Base-by-base conservation (phyloP, 306 rosid species). In the Urtica urens region DNA sequence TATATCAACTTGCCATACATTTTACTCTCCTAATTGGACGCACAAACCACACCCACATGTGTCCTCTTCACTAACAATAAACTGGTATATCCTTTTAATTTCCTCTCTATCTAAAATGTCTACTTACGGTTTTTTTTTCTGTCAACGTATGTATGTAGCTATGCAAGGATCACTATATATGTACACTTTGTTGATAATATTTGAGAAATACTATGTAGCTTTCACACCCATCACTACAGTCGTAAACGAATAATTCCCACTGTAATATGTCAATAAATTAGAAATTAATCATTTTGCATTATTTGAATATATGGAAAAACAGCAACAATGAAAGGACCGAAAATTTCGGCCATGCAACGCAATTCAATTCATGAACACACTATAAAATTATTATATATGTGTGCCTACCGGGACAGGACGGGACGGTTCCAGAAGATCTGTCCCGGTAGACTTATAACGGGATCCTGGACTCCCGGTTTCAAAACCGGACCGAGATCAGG, bases 21-120 rank as follows among this genome's bases (percentile, higher is more conserved):
- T 50, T 50, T 30, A 10, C 19, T 33, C 24, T 21, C 23, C 57
- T 19, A 12, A 23, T 51, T 31, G 18, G 26, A 8, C 20, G 15
- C 35, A 23, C 47, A 46, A 22, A 22, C 63, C 61, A 56, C 21
- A 43, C 6, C 63, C 61, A 56, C 21, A 43, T 10, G 29, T 3
- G n/a, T 22, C 34, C 10, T 28, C 33, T 4, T 28, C n/a, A n/a
- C n/a, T n/a, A n/a, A n/a, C n/a, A n/a, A n/a, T n/a, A n/a, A n/a
- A n/a, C n/a, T n/a, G n/a, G n/a, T 15, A 39, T 39, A 39, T 54
- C 49, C 13, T 18, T 38, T 35, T 53, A 45, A 24, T 35, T 15
- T 23, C 45, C 38, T 40, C 42, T 53, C 33, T 40, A 17, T 38
- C 16, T 54, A 12, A 38, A 21, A 24, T 54, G 48, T 39, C 35